Base-by-base conservation (phyloP, 2,329 filamentous ascomycete genomes). In the Calonectria crousiana region DNA sequence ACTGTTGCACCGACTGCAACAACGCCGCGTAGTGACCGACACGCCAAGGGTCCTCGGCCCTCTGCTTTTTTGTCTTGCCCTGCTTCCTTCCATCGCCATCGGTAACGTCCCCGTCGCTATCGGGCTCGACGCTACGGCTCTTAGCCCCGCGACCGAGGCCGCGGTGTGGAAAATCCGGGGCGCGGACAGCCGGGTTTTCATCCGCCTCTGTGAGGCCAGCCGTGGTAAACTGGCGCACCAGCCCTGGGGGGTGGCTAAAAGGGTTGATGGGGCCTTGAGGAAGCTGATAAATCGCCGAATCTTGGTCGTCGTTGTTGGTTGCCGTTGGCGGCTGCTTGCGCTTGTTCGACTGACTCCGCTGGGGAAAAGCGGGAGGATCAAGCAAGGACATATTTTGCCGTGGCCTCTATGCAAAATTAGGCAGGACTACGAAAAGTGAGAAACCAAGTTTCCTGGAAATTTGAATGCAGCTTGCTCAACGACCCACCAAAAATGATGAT, bases 1-100 rank as follows among this genome's bases (percentile, higher is more conserved):
- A 95, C 44, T 90, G 90, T 83, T 97, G 93, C 78, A 97, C 85
- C 23, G 96, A 87, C 4, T 92, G 89, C 1, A 92, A 92, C 71
- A 98, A 85, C 14, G 93, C 90, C 70, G 90, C 88, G 6, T 96
- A 84, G 84, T 96, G 93, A 23, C 86, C 77, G 28, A 77, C 78
- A 1, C 75, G 76, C 51, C 64, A 75, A n/a, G 73, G 71, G 8
- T 44, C 73, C 65, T 68, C 67, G 38, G 36, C 64, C 75, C 44
- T 72, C 73, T 64, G 70, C 77, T 62, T 76, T 75, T 60, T 71
- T 52, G 75, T 76, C 26, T 23, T 47, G 11, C 8, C 10, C 44
- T 74, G 71, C 70, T 58, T 77, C 65, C 51, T 41, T 18, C 71
- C 70, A 13, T 93, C 91, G 84, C 95, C 93, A 83, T 96, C 96